phyloP scores from a whole-genome alignment of 352 stramenopile genomes.

The Albugo candida region DNA sequence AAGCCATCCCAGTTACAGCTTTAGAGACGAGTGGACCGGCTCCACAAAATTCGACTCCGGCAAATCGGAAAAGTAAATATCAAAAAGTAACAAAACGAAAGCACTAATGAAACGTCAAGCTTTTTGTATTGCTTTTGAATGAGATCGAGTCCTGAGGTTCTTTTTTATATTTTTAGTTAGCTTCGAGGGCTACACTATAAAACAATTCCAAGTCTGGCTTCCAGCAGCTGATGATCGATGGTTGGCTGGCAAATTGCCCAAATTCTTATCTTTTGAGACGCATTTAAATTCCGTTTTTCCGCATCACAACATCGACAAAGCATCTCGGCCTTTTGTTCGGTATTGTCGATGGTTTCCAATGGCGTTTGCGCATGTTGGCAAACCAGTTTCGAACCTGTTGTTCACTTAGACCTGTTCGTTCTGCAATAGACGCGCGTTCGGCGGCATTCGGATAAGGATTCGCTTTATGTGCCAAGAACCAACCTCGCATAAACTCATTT shows the following conservation, averaged over 20 bases:
- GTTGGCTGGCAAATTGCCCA: no score
- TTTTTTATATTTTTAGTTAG: no score
- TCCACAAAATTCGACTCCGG: not conserved
- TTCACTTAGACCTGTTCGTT: constrained; percentile 42
- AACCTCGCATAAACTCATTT: constrained; percentile 71
- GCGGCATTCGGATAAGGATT: constrained; percentile 57
- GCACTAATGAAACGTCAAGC: not conserved
- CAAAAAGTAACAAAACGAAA: not conserved
- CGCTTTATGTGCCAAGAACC: constrained; percentile 71
- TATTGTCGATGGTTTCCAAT: constrained; percentile 40
- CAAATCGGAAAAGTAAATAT: constrained; percentile 14
- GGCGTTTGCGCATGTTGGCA: constrained; percentile 76
- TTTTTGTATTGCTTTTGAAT: not conserved
- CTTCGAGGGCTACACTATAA: no score
- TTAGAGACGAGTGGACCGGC: constrained; percentile 10
- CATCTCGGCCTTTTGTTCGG: constrained; percentile 49
- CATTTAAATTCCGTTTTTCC: constrained; percentile 26
- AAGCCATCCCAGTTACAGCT: constrained; percentile 27
- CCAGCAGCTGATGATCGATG: no score
- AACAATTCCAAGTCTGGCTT: no score
- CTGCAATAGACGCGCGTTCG: constrained; percentile 47
- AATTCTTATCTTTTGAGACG: constrained; percentile 1
- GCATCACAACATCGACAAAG: constrained; percentile 54
- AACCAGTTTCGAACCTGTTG: constrained; percentile 80
- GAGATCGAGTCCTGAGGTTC: not conserved